Evolutionary conservation across 305 asterid species (phyloP).

Genomic region (Fraxinus baroniana): DNA sequence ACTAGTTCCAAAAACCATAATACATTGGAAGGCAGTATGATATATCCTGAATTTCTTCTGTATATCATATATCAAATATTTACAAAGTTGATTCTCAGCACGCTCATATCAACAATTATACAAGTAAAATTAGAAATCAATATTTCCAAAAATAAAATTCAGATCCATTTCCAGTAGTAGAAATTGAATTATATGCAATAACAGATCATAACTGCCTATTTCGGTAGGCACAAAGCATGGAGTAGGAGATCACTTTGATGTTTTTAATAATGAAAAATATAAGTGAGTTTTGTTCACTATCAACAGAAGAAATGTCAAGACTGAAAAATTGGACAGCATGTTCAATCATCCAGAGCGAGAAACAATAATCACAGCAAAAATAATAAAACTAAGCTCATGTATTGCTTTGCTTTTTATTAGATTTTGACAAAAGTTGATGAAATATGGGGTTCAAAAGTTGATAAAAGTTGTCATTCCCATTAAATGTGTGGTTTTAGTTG

Average conservation of each 20-base stretch:
- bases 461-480: no score
- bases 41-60: not conserved
- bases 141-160: not conserved
- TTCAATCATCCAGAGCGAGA: not conserved
- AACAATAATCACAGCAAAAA: no score
- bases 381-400: no score
- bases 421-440: no score
- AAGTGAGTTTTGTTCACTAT: not conserved
- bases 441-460: no score
- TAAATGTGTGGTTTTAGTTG: no score
- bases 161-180: not conserved
- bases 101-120: not conserved
- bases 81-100: not conserved
- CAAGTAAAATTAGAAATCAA: not conserved
- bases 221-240: not conserved
- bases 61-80: no score
- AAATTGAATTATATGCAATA: not conserved
- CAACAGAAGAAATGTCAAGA: not conserved
- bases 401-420: no score
- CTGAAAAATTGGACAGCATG: not conserved
- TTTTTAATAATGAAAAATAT: not conserved
- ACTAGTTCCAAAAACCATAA: not conserved
- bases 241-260: not conserved
- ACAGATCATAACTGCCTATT: not conserved
- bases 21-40: not conserved